Evolutionary conservation across 2,329 filamentous ascomycete genomes (phyloP).

Genomic region (Chaetomium olivaceum): DNA sequence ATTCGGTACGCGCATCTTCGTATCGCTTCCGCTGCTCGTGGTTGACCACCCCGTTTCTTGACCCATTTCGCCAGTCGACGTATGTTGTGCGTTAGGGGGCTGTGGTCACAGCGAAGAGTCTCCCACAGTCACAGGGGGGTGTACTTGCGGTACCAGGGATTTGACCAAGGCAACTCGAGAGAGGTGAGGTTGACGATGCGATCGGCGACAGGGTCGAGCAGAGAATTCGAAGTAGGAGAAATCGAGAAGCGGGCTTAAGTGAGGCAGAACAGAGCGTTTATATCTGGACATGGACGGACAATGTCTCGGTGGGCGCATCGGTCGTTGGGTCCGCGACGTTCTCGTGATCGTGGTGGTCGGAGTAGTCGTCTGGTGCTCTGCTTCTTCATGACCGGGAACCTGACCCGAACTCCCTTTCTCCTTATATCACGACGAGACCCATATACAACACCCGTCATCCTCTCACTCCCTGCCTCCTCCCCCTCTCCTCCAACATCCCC

Average conservation of each 20-base stretch:
- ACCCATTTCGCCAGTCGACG: too few relatives aligned
- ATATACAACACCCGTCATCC: background rate
- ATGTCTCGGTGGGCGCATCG: background rate
- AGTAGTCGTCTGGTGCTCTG: background rate
- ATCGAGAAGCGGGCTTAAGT: background rate
- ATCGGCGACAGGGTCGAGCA: background rate
- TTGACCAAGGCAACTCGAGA: background rate
- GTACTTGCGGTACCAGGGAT: background rate
- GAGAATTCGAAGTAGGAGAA: background rate
- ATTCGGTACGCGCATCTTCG: too few relatives aligned
- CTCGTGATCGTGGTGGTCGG: background rate
- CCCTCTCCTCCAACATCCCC: background rate
- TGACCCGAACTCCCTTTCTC: background rate
- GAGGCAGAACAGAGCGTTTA: background rate
- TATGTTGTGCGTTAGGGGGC: background rate
- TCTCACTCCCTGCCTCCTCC: background rate
- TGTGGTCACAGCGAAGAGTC: background rate
- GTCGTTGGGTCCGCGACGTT: background rate
- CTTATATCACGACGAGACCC: background rate
- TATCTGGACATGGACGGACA: too few relatives aligned
- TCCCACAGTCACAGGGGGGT: background rate
- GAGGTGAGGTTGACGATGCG: background rate
- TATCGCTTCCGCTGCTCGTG: too few relatives aligned
- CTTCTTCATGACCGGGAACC: background rate
- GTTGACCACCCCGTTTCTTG: too few relatives aligned